Evolutionary conservation across 1,284 basidiomycete genomes (phyloP).

Genomic region (Trametes pubescens): DNA sequence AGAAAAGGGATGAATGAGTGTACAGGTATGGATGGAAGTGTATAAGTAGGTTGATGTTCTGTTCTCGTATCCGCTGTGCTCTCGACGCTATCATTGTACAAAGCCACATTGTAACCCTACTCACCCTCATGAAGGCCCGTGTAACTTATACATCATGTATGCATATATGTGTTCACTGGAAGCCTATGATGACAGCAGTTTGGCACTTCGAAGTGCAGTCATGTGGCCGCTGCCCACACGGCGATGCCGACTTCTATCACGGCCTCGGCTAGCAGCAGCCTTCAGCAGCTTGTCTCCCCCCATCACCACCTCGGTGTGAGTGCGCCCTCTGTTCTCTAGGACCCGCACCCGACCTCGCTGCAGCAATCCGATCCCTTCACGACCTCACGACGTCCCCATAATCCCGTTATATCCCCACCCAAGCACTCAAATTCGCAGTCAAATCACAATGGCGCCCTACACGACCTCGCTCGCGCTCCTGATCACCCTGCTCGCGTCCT

Average conservation of each 20-base stretch:
- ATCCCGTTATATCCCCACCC: too few relatives aligned
- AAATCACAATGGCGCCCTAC: conserved; percentile 21
- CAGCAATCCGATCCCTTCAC: conserved; percentile 2
- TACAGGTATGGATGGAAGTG: background rate
- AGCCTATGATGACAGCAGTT: background rate
- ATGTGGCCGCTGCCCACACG: background rate
- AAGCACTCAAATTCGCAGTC: background rate
- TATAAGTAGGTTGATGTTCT: background rate
- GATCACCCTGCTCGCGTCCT: conserved; percentile 21
- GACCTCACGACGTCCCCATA: conserved; percentile 1
- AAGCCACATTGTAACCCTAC: background rate
- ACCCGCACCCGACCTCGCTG: background rate
- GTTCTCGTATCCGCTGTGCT: background rate
- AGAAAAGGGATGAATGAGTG: background rate
- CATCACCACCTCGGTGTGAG: conserved; percentile 14
- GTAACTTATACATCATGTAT: background rate
- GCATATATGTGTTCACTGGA: background rate
- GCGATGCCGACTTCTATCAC: conserved; percentile 11
- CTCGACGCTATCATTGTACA: background rate
- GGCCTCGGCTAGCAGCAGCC: background rate
- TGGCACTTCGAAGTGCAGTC: background rate
- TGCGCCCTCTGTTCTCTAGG: conserved; percentile 9
- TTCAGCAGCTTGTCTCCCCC: conserved; percentile 6
- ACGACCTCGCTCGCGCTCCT: conserved; percentile 19
- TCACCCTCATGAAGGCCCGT: background rate